Evolutionary conservation across 1,139 yeast species (phyloP).

Genomic region (Magnusiomyces clavatus): DNA sequence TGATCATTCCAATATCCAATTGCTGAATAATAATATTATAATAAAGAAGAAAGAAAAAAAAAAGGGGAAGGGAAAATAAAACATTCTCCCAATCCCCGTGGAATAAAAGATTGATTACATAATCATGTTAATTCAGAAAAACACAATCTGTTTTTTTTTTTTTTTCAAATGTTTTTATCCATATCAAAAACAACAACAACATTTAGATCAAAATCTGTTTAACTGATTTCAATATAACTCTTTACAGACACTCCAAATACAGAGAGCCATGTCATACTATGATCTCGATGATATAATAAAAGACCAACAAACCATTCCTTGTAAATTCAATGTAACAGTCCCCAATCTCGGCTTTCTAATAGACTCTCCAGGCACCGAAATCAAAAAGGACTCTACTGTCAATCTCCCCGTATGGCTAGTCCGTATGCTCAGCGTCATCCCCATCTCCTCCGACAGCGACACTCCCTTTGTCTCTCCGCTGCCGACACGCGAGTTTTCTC

Average conservation of each 20-base stretch:
- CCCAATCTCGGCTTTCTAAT: constrained; percentile 87
- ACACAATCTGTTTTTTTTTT: too few relatives aligned
- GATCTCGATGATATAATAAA: constrained; percentile 85
- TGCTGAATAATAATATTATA: too few relatives aligned
- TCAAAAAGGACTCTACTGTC: constrained; percentile 52
- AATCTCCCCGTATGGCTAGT: constrained; percentile 92
- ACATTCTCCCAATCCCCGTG: too few relatives aligned
- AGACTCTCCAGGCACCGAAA: constrained; percentile 61
- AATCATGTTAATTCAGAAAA: too few relatives aligned
- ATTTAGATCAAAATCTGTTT: too few relatives aligned
- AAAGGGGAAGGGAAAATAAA: too few relatives aligned
- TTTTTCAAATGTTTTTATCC: not conserved
- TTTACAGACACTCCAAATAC: too few relatives aligned
- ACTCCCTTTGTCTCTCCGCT: constrained; percentile 59
- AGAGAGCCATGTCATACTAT: constrained; percentile 53
- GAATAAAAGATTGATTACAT: too few relatives aligned
- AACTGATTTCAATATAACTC: too few relatives aligned
- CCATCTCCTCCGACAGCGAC: constrained; percentile 32
- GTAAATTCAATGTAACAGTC: constrained; percentile 66
- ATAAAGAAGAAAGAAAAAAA: too few relatives aligned
- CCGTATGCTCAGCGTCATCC: constrained; percentile 50
- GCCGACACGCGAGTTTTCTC: constrained; percentile 59
- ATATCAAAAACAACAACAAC: too few relatives aligned
- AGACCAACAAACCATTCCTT: constrained; percentile 61
- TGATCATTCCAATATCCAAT: too few relatives aligned